A percentile compares a stretch with the other conserved stretches of the same genome.
Conservation (phyloP, 2,329 filamentous ascomycete genomes). For the Tolypocladium nubicola region DNA sequence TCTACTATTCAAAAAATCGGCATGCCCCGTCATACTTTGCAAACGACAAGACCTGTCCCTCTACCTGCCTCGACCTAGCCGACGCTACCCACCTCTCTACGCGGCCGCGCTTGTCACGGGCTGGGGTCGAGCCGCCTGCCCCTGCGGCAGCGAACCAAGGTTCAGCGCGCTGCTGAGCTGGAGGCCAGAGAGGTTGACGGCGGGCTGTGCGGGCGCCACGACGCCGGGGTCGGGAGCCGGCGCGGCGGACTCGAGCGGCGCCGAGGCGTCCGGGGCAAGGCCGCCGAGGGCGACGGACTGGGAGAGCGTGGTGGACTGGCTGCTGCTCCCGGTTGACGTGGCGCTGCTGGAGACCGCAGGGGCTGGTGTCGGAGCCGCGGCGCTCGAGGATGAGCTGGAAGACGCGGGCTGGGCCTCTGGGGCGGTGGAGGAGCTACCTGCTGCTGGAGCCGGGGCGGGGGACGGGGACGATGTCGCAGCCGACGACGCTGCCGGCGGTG, state of each 20-base stretch:
- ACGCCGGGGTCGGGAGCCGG: slow-evolving; percentile 6
- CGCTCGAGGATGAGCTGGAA: not conserved
- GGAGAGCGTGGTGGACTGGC: not conserved
- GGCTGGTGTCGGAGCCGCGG: not conserved
- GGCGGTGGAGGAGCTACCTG: not conserved
- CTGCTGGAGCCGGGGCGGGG: not conserved
- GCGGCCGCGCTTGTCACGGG: not conserved
- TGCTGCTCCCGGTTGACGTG: not conserved
- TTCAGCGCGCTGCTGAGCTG: slow-evolving; percentile 31
- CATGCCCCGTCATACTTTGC: not conserved
- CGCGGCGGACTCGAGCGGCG: slow-evolving; percentile 2
- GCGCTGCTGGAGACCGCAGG: not conserved
- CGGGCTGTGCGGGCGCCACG: slow-evolving; percentile 9
- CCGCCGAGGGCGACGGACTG: not conserved
- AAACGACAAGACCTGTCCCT: not conserved
- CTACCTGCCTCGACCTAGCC: not conserved
- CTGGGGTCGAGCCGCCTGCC: not conserved
- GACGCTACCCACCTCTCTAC: not conserved
- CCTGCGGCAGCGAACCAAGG: slow-evolving; percentile 23
- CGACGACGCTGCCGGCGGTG: not conserved
- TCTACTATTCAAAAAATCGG: not conserved
- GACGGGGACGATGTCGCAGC: not conserved
- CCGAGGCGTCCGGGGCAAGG: not conserved
- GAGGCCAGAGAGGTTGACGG: slow-evolving; percentile 28
- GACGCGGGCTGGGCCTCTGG: not conserved